Conservation (phyloP, 306 rosid species). For the Datisca glomerata region DNA sequence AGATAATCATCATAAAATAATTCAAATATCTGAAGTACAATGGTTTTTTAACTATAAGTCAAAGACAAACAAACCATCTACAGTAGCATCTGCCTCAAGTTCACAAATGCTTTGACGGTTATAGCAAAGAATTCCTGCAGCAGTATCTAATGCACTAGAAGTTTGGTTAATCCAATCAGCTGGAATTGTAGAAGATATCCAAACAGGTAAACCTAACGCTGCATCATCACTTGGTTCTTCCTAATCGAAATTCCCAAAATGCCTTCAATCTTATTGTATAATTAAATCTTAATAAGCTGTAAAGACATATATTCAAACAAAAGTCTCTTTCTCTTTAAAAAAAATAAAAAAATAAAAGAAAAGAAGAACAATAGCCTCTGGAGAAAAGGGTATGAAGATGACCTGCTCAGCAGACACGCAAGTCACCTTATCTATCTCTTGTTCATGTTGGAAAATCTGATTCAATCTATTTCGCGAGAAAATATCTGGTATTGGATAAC, state of each 20-base stretch:
- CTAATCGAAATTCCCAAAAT: slow-evolving; percentile 30
- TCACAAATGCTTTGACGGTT: slow-evolving; percentile 74
- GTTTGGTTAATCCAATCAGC: slow-evolving; percentile 54
- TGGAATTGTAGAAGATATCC: slow-evolving; percentile 54
- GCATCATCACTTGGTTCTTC: slow-evolving; percentile 34
- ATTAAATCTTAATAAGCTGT: slow-evolving; percentile 9
- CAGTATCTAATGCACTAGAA: slow-evolving; percentile 27
- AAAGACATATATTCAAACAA: neutral
- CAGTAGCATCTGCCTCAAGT: slow-evolving; percentile 80
- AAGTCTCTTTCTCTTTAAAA: neutral
- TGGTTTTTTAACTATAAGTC: neutral
- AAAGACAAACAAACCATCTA: slow-evolving; percentile 57
- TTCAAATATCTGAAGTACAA: neutral
- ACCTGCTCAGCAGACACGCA: slow-evolving; percentile 26
- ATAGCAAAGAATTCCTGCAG: slow-evolving; percentile 24
- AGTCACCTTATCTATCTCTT: slow-evolving; percentile 24
- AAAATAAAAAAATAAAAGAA: neutral
- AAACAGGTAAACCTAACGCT: slow-evolving; percentile 33
- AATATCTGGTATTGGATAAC: slow-evolving; percentile 50
- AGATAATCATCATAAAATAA: slow-evolving; percentile 2
- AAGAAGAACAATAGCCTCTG: slow-evolving; percentile 1
- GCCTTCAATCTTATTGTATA: slow-evolving; percentile 11
- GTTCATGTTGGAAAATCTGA: slow-evolving; percentile 17
- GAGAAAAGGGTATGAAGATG: slow-evolving; percentile 7
- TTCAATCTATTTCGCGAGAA: slow-evolving; percentile 24